Base-by-base conservation (phyloP, 345 rosid species). In the Cardamine chenopodiifolia region DNA sequence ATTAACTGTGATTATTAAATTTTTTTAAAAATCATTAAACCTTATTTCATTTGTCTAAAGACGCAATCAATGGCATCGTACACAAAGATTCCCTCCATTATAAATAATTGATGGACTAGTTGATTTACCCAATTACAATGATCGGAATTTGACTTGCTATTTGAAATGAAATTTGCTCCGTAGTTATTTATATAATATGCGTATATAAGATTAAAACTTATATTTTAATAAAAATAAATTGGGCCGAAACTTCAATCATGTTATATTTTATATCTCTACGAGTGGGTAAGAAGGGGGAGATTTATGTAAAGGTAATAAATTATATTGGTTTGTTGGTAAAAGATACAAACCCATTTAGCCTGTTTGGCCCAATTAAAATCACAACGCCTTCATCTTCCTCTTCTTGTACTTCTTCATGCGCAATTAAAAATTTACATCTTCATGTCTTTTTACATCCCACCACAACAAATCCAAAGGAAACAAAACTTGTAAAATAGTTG, bases 21-120 rank as follows among this genome's bases (percentile, higher is more conserved):
- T 37, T 37, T 26, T 13, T 13, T 0, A 0, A 18, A 34, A 59
- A 59, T 57, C 34, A 62, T 31, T 8, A 62, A 31, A 20, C 6
- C 12, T 28, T n/a, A 10, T 15, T n/a, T 29, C 1, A 29, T 37
- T 44, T 49, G 37, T 28, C 42, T 11, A 14, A 72, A 28, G 10
- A 40, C 3, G 70, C 63, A 62, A 72, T 34, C 42, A 35, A 18
- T 56, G 47, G 22, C 31, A 56, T 47, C 59, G 50, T 74, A 66
- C 72, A 65, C 32, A 25, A 64, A 45, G 72, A 65, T 74, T 17
- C 55, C 20, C 54, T 23, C 28, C 47, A 12, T 22, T 12, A 45
- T 17, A 32, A 74, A 32, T 23, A 74, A 50, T 73, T 55, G 70
- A 62, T 72, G 48, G 61, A 37, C 52, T 62, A 26, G 13, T 34